Evolutionary conservation across 2,329 filamentous ascomycete genomes (phyloP).

Genomic region (Dissoconium aciculare): DNA sequence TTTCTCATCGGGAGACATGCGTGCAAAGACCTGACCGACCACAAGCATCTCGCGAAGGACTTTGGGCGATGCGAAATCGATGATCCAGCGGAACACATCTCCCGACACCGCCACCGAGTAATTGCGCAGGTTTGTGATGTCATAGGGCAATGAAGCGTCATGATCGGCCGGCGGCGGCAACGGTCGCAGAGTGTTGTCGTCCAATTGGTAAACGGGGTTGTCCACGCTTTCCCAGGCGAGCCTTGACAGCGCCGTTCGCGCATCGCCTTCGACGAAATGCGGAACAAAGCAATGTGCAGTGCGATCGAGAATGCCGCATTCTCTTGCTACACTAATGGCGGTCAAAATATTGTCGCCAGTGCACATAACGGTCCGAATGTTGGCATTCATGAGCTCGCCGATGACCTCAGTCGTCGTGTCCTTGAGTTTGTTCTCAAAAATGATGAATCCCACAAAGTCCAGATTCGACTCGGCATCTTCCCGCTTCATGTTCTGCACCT

Average conservation of each 20-base stretch:
- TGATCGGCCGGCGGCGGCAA: constrained; percentile 51
- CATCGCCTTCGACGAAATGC: constrained; percentile 67
- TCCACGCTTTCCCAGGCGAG: constrained; percentile 93
- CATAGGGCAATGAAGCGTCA: constrained; percentile 74
- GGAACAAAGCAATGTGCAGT: constrained; percentile 85
- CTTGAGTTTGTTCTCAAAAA: constrained; percentile 98
- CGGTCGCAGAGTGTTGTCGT: constrained; percentile 69
- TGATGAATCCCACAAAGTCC: constrained; percentile 87
- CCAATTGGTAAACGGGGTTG: constrained; percentile 60
- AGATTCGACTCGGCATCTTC: constrained; percentile 69
- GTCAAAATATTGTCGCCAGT: constrained; percentile 97
- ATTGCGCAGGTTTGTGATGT: constrained; percentile 64
- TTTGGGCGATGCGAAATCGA: constrained; percentile 76
- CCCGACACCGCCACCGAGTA: constrained; percentile 83
- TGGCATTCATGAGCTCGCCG: constrained; percentile 64
- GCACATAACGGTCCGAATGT: constrained; percentile 86
- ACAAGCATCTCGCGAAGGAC: constrained; percentile 78
- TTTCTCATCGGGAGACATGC: constrained; percentile 98
- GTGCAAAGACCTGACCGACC: constrained; percentile 80
- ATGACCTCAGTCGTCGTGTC: constrained; percentile 69
- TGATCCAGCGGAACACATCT: constrained; percentile 90
- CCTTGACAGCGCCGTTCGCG: constrained; percentile 54
- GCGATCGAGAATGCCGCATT: constrained; percentile 69
- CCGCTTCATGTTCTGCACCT: constrained; percentile 84
- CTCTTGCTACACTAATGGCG: constrained; percentile 84